Conservation (phyloP, 257 asterid species). For the Fraxinus anomala region DNA sequence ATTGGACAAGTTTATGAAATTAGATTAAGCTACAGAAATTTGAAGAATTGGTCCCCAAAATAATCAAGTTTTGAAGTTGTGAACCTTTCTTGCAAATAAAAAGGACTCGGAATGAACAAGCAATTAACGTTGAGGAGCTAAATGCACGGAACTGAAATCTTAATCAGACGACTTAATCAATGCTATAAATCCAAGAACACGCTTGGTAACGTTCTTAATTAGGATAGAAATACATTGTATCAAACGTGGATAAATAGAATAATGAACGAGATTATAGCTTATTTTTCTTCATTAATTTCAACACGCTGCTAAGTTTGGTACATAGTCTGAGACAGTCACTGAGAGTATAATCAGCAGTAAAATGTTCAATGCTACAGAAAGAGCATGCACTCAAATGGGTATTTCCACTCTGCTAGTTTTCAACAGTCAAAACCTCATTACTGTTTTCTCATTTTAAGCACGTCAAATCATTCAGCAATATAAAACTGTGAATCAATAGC, state of each 20-base stretch:
- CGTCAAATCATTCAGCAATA: neutral
- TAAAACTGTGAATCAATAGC: neutral
- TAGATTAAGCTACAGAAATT: too few species aligned
- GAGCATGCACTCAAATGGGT: constrained; percentile 10
- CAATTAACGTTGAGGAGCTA: too few species aligned
- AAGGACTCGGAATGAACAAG: too few species aligned
- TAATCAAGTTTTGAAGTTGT: too few species aligned
- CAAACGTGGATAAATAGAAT: neutral
- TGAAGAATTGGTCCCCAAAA: too few species aligned
- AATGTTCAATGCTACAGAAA: neutral
- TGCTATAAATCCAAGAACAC: too few species aligned
- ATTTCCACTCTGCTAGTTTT: neutral
- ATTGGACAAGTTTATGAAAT: too few species aligned
- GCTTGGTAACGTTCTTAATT: neutral
- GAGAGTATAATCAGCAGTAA: neutral
- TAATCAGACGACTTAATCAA: too few species aligned
- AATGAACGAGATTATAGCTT: neutral
- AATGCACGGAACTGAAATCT: too few species aligned
- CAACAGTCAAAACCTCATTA: neutral
- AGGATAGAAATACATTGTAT: too few species aligned
- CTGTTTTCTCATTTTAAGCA: neutral
- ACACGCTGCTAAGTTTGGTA: neutral
- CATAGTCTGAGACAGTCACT: neutral
- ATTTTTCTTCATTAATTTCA: neutral
- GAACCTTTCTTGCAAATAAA: too few species aligned